Conservation (phyloP, 352 stramenopile genomes). For the Plasmopara muralis region DNA sequence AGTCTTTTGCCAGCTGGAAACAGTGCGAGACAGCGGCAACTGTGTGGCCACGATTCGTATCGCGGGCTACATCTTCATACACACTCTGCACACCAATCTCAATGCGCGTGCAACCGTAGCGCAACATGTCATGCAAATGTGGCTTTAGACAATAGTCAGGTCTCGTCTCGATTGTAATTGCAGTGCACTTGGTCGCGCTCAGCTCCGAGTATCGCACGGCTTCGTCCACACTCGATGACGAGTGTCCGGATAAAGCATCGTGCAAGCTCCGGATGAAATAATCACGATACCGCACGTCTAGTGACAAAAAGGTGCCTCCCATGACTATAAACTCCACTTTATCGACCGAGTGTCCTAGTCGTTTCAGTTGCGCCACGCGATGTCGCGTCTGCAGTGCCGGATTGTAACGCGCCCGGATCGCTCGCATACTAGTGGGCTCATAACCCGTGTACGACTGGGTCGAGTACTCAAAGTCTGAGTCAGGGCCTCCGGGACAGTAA, state of each 20-base stretch:
- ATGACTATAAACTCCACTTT: constrained; percentile 98
- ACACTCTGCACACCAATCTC: constrained; percentile 97
- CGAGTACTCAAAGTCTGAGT: constrained; percentile 98
- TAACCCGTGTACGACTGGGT: constrained; percentile 96
- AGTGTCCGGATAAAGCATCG: constrained; percentile 92
- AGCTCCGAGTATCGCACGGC: constrained; percentile 93
- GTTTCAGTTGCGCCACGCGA: constrained; percentile 84
- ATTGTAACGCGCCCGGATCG: constrained; percentile 94
- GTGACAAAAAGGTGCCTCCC: constrained; percentile 95
- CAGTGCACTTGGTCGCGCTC: constrained; percentile 74
- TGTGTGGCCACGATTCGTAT: constrained; percentile 93
- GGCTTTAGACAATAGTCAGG: constrained; percentile 97
- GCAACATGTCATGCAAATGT: constrained; percentile 95
- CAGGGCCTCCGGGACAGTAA: constrained; percentile 93
- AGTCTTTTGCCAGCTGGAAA: constrained; percentile 88
- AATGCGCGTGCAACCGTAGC: constrained; percentile 95
- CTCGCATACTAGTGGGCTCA: constrained; percentile 95
- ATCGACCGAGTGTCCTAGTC: constrained; percentile 91
- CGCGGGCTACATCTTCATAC: constrained; percentile 90
- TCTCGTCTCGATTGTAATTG: constrained; percentile 97
- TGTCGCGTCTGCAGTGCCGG: constrained; percentile 91
- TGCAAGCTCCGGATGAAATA: constrained; percentile 96
- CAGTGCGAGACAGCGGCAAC: constrained; percentile 85
- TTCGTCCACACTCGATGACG: constrained; percentile 87
- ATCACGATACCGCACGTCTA: constrained; percentile 93